Base-by-base conservation (phyloP, 306 rosid genomes). In the Fragaria ananassa region DNA sequence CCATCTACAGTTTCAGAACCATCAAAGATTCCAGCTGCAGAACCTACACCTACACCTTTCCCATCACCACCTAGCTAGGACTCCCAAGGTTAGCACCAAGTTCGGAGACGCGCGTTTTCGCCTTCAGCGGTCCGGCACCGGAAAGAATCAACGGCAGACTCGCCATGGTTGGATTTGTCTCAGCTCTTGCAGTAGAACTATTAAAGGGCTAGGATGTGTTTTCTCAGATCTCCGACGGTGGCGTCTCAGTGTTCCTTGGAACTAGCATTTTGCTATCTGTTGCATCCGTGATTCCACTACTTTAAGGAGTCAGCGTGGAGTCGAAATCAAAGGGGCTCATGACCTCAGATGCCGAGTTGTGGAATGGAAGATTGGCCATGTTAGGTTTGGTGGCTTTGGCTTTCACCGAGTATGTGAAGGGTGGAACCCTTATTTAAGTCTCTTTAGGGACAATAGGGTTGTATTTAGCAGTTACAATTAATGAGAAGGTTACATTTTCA, bases 311-410 rank as follows among this genome's bases (percentile, higher is more conserved):
- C 1, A 89, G 88, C 3, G 96, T 77, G 8, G 98, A 89, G 75
- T 93, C 96, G 0, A 91, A 82, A 4, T 93, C 97, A 0, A 64
- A 82, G 5, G 87, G 89, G 27, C 0, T 89, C 3, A 86, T 91
- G 93, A 75, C 89, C 4, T 93, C 98, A 0, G 80, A 91, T 57
- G 98, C 97, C 0, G 96, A 93, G 80, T 4, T 91, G 1, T 91
- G 93, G 96, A 91, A 93, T 75, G 98, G 97, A 10, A 87, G 98
- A 39, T 50, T 89, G 29, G 98, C 98, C 9, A 91, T 93, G 98
- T 73, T 93, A 75, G 98, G 98, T n/a, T 54, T 93, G 37, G 49
- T 93, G 4, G 98, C 97, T 0, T 63, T 93, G 4, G 98, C 98
- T 2, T 72, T 88, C 21, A 89, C 96, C 0, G 97, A 93, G 69